A percentile compares a stretch with the other conserved stretches of the same genome.
phyloP scores from a whole-genome alignment of 768 basidiomycete species.

The Thelephora aurantiotincta region DNA sequence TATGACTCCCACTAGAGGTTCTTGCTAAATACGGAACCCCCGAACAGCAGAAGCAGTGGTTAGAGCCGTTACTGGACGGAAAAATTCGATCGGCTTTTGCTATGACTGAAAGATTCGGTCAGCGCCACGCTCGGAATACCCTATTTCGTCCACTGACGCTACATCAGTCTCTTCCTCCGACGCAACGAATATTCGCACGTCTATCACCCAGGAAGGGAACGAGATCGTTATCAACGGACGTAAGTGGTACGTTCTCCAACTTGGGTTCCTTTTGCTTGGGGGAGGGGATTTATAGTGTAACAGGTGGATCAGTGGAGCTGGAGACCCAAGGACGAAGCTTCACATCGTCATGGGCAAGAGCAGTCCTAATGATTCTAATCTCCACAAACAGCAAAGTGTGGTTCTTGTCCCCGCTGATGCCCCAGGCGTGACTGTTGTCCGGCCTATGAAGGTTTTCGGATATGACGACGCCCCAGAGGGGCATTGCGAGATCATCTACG shows the following conservation, averaged over 20 bases:
- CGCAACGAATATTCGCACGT: conserved; percentile 88
- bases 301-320: conserved; percentile 97
- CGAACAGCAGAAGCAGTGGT: conserved; percentile 85
- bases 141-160: conserved; percentile 5
- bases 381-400: conserved; percentile 81
- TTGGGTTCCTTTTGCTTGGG: background rate
- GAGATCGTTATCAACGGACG: conserved; percentile 91
- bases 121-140: conserved; percentile 7
- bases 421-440: conserved; percentile 76
- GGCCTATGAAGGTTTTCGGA: conserved; percentile 90
- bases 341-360: conserved; percentile 95
- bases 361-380: conserved; percentile 66
- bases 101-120: conserved; percentile 93
- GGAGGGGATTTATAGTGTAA: background rate
- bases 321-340: conserved; percentile 77
- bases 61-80: conserved; percentile 76
- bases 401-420: conserved; percentile 86
- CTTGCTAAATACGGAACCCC: conserved; percentile 87
- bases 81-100: conserved; percentile 90
- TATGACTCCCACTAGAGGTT: conserved; percentile 51
- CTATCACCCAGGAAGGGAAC: conserved; percentile 69
- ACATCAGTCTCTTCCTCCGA: conserved; percentile 81
- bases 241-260: conserved; percentile 56
- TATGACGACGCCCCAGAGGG: conserved; percentile 96
- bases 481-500: conserved; percentile 90